These are phyloP conservation scores for Triticum urartu DNA, from an alignment of 176 grass and related monocot species.

Conservation along the genomic window DNA sequence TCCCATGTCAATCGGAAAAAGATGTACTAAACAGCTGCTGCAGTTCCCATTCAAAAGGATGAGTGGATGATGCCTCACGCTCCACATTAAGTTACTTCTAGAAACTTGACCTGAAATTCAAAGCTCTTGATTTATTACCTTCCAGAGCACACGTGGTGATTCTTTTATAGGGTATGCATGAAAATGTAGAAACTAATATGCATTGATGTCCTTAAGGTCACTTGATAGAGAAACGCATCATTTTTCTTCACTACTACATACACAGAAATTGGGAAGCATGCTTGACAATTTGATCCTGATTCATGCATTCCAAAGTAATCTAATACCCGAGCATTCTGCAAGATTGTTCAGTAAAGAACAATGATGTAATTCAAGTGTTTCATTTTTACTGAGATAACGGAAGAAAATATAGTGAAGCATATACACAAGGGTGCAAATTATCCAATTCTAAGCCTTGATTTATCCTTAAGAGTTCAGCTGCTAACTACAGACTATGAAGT, in stretches of 20 bases:
- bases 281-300: background rate
- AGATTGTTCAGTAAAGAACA: background rate
- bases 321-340: background rate
- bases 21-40: background rate
- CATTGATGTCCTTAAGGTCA: background rate
- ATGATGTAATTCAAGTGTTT: background rate
- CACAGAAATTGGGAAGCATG: background rate
- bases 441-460: background rate
- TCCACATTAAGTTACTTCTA: background rate
- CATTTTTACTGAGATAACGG: background rate
- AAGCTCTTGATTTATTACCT: background rate
- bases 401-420: background rate
- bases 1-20: background rate
- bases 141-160: background rate
- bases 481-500: background rate
- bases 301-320: background rate
- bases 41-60: background rate
- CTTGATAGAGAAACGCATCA: background rate
- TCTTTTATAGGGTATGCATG: background rate
- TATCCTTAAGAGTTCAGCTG: background rate
- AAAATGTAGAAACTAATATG: background rate
- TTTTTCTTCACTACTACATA: background rate
- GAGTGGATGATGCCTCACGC: background rate
- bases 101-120: conserved; percentile 14
- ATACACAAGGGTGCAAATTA: background rate